Evolutionary conservation across 2,329 filamentous ascomycete genomes (phyloP).

Genomic region (Immersiporthe knoxdaviesiana): DNA sequence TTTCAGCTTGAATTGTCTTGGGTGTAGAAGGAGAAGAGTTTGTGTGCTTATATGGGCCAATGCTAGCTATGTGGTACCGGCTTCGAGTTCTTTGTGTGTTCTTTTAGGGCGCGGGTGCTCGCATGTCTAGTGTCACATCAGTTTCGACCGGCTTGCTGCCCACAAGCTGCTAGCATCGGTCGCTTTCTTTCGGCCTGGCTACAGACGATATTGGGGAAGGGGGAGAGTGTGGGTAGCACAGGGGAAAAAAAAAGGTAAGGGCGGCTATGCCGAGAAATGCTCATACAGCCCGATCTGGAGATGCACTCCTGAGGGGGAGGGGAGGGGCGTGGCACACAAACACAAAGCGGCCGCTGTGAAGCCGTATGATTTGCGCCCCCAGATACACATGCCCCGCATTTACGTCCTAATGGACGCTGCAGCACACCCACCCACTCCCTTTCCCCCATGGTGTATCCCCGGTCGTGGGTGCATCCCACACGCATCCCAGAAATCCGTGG

Average conservation of each 20-base stretch:
- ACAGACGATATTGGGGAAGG: slow-evolving; percentile 1
- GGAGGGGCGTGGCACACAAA: not conserved
- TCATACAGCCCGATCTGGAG: slow-evolving; percentile 10
- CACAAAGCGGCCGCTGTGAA: not conserved
- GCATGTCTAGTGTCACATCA: slow-evolving; percentile 7
- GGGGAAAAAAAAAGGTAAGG: not conserved
- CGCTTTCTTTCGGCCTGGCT: not conserved
- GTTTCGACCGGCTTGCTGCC: slow-evolving; percentile 1
- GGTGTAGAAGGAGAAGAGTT: not conserved
- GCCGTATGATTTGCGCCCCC: not conserved
- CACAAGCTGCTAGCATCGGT: not conserved
- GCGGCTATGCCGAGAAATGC: not conserved
- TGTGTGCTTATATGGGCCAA: not conserved
- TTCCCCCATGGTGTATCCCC: not conserved
- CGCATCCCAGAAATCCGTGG: not conserved
- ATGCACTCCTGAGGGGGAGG: not conserved
- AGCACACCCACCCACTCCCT: slow-evolving; percentile 16
- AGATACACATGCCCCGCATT: slow-evolving; percentile 20
- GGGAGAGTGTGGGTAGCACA: not conserved
- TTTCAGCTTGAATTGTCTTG: not conserved
- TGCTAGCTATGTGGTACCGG: not conserved
- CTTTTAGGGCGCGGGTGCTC: slow-evolving; percentile 4
- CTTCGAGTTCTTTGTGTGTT: not conserved
- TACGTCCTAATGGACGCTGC: not conserved
- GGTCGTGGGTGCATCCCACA: slow-evolving; percentile 17